Base-by-base conservation (phyloP, 2,329 filamentous ascomycete species). In the Dactylellina haptotyla region DNA sequence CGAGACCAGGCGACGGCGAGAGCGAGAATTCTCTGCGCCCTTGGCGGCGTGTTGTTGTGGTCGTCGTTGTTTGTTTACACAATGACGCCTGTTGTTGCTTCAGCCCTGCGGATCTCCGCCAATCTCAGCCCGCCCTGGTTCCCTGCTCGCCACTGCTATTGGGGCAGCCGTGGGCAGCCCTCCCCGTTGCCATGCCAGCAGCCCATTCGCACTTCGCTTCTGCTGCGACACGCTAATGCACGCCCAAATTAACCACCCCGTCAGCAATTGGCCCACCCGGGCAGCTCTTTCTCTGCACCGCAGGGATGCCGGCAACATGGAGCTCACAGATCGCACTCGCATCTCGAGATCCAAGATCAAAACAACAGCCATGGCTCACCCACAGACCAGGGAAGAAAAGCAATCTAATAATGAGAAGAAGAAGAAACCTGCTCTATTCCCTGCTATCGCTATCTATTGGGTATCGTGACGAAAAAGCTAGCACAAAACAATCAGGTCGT, bases 121-220 rank as follows among this genome's bases (percentile, higher is more conserved):
- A 39, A 39, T 39, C 34, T 39, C 34, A 3, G 9, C 12, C 34
- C 16, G 34, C 34, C 16, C 34, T 43, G 8, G n/a, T n/a, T 18
- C 41, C 41, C 41, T 18, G 16, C n/a, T 45, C 41, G 8, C n/a
- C 41, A 20, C 34, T n/a, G n/a, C n/a, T n/a, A n/a, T n/a, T n/a
- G n/a, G n/a, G n/a, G n/a, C n/a, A n/a, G n/a, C n/a, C n/a, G n/a
- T n/a, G n/a, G n/a, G n/a, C n/a, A n/a, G n/a, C n/a, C n/a, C n/a
- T n/a, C 16, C 25, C 37, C 39, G 63, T 67, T 67, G 63, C 53
- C 53, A 58, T 57, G 63, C 63, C 53, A 58, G 51, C 50, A 6
- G 41, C 18, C 5, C 4, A 16, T 48, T 58, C 53, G 63, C 63
- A 43, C 28, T 58, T 48, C 41, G 32, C 48, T 50, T 25, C 12